Conservation (phyloP, 1,139 yeast species). For the Scheffersomyces illinoinensis region DNA sequence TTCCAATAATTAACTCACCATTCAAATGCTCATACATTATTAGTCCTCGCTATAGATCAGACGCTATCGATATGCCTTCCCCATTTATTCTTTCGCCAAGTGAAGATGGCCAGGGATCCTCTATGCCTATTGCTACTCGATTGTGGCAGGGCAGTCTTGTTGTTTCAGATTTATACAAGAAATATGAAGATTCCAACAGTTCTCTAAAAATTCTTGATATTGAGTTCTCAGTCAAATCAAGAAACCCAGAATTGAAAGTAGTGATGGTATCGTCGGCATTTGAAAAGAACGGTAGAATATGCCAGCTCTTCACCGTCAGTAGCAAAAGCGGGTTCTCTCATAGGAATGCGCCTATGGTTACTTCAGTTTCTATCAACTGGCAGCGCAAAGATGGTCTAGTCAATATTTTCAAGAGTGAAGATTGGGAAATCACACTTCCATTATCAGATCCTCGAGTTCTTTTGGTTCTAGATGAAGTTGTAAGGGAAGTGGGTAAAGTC, state of each 20-base stretch:
- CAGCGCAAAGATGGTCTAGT: constrained; percentile 21
- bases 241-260: constrained; percentile 31
- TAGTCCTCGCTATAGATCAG: constrained; percentile 36
- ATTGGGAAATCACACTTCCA: constrained; percentile 57
- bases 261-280: constrained; percentile 14
- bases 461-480: constrained; percentile 28
- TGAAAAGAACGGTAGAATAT: constrained; percentile 4
- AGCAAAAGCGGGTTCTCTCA: constrained; percentile 43
- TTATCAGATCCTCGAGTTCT: constrained; percentile 71
- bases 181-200: constrained; percentile 1
- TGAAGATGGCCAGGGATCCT: constrained; percentile 14
- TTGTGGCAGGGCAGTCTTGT: constrained; percentile 43
- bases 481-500: constrained; percentile 15
- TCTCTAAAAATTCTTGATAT: constrained; percentile 24
- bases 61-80: constrained; percentile 38
- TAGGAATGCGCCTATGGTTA: constrained; percentile 36
- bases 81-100: constrained; percentile 33
- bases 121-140: constrained; percentile 48
- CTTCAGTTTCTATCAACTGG: constrained; percentile 34
- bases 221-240: constrained; percentile 24
- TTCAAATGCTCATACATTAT: constrained; percentile 36
- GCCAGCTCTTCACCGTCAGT: constrained; percentile 33
- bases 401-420: constrained; percentile 30
- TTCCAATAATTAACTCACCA: constrained; percentile 38
- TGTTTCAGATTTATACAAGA: constrained; percentile 9